Evolutionary conservation across 805 yeast species (phyloP), one percentile per base, ranked within the genome.

Genomic region (Yarrowia deformans): DNA sequence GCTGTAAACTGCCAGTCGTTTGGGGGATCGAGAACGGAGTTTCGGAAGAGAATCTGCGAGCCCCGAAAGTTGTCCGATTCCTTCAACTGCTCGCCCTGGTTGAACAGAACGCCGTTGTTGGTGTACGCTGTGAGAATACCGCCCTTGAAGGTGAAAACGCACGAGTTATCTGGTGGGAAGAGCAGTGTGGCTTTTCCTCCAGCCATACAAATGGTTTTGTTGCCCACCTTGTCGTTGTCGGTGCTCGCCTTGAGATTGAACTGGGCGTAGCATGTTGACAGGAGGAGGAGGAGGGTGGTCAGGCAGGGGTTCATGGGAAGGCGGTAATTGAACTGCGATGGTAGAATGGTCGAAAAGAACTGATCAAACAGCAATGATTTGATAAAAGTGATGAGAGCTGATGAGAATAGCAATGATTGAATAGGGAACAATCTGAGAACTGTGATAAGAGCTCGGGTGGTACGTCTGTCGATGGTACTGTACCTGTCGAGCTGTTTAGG

Each of bases 141-240:
- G 2, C 63, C 63, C n/a, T 48, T 19, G 29, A 56, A 56, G 8
- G 46, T 23, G 10, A 56, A 56, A 4, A 56, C 63, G n/a, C 63
- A 56, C 29, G 48, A 23, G n/a, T 40, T 56, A 9, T 23, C 48
- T 23, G 63, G 48, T 0, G 48, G 63, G 6, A 40, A 40, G 2
- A 10, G 3, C 16, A 56, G 10, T 10, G 29, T 3, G 13, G 23
- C 63, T 10, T 40, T 40, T 16, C 48, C 48, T 7, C 13, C 39
- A 23, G 45, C 9, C 37, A 42, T 42, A 39, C 48, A 56, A 9
- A 56, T 29, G 10, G 63, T 56, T 13, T 40, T 56, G 63, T 56
- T 56, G 12, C n/a, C 48, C 18, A 56, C 37, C 9, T 5, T 10
- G 12, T 16, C 9, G 19, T 40, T 14, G 14, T 40, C 48, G 1